Conservation (phyloP, 192 early-diverging fungal genomes). For the Obelidium mucronatum region DNA sequence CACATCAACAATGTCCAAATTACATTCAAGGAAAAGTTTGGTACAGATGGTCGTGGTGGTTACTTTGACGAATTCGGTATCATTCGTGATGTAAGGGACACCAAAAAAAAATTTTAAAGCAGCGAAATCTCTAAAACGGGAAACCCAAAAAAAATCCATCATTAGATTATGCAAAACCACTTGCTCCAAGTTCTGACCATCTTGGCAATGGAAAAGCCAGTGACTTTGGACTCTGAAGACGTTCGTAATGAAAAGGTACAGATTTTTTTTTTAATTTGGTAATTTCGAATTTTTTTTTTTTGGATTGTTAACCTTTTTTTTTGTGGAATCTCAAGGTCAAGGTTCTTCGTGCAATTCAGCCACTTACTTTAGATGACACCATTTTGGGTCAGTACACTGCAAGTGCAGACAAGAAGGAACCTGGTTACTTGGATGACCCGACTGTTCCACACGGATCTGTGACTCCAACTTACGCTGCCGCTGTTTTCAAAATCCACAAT, state of each 20-base stretch:
- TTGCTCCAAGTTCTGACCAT: constrained; percentile 92
- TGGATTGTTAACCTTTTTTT: too few species aligned
- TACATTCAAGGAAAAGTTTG: constrained; percentile 97
- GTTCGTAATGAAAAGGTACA: constrained; percentile 92
- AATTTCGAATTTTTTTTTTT: too few species aligned
- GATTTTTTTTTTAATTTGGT: too few species aligned
- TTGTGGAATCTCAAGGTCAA: constrained; percentile 59
- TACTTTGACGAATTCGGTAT: constrained; percentile 99
- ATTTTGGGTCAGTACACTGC: constrained; percentile 91
- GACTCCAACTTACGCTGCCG: constrained; percentile 91
- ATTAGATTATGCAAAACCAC: constrained; percentile 69
- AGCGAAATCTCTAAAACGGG: too few species aligned
- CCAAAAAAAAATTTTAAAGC: too few species aligned
- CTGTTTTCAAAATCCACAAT: constrained; percentile 89
- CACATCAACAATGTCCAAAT: constrained; percentile 95
- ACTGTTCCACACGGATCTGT: constrained; percentile 83
- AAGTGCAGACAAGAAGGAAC: constrained; percentile 78
- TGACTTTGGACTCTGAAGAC: constrained; percentile 86
- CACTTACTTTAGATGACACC: constrained; percentile 78
- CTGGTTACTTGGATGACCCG: constrained; percentile 94
- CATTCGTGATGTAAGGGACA: constrained; percentile 85
- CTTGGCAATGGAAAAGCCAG: constrained; percentile 94
- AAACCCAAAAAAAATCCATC: not conserved
- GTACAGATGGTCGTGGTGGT: constrained; percentile 96
- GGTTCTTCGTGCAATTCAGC: constrained; percentile 82